Conservation (phyloP, 176 grass and related monocot species). For the Triticum timopheevii region DNA sequence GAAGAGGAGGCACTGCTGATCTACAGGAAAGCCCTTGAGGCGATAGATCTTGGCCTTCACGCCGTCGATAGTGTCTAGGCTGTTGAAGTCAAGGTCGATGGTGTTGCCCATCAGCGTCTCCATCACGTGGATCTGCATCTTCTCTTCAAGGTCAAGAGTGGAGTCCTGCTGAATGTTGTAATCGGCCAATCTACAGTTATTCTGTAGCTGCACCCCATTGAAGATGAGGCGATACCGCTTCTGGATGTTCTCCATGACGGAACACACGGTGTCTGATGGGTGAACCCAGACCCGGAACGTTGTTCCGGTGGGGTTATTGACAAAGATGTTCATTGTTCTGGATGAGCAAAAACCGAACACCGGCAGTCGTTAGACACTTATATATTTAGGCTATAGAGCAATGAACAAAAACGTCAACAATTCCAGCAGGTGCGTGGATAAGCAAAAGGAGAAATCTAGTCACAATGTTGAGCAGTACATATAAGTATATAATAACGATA, state of each 20-base stretch:
- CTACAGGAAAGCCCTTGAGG: neutral
- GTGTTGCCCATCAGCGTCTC: neutral
- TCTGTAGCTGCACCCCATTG: neutral
- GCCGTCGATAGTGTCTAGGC: neutral
- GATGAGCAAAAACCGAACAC: neutral
- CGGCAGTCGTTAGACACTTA: no score
- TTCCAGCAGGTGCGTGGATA: neutral
- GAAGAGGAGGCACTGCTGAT: no score
- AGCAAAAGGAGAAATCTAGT: neutral
- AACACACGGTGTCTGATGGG: neutral
- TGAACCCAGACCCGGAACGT: neutral
- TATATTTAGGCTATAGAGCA: neutral
- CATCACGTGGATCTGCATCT: neutral
- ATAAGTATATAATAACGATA: no score
- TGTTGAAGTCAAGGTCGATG: neutral
- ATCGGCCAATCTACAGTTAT: neutral
- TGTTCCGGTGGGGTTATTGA: neutral
- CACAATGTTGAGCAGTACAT: no score
- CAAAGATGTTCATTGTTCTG: constrained; percentile 3
- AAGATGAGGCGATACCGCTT: neutral
- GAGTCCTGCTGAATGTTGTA: neutral
- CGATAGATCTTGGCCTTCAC: neutral
- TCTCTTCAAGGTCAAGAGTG: neutral
- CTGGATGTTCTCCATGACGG: neutral
- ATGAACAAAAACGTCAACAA: neutral